Evolutionary conservation across 805 yeast species (phyloP).

Genomic region (Saccharomycopsis fibuligera): DNA sequence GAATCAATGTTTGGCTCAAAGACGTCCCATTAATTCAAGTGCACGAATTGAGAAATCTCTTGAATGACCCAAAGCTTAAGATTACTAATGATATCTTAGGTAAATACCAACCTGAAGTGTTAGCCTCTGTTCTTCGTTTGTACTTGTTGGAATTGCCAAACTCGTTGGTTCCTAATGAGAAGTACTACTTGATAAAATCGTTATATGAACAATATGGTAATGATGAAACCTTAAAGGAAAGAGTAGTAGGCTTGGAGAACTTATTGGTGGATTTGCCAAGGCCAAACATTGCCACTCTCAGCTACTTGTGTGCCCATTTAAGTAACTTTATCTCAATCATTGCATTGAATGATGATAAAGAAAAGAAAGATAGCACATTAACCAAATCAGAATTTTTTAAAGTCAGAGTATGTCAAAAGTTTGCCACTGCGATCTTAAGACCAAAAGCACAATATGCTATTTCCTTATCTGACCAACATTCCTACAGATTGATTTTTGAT

Average conservation of each 20-base stretch:
- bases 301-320: slow-evolving; percentile 73
- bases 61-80: slow-evolving; percentile 34
- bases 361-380: slow-evolving; percentile 22
- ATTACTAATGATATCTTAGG: slow-evolving; percentile 29
- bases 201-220: slow-evolving; percentile 50
- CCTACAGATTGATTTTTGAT: slow-evolving; percentile 54
- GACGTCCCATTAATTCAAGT: slow-evolving; percentile 56
- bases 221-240: slow-evolving; percentile 25
- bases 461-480: slow-evolving; percentile 54
- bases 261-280: slow-evolving; percentile 62
- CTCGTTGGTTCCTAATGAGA: slow-evolving; percentile 57
- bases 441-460: slow-evolving; percentile 41
- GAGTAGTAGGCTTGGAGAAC: slow-evolving; percentile 60
- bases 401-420: slow-evolving; percentile 53
- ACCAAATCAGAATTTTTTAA: slow-evolving; percentile 33
- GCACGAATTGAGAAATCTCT: slow-evolving; percentile 52
- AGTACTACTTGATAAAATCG: slow-evolving; percentile 62
- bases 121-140: slow-evolving; percentile 64
- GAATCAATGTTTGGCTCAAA: slow-evolving; percentile 62
- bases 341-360: slow-evolving; percentile 37
- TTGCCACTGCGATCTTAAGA: slow-evolving; percentile 55
- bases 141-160: slow-evolving; percentile 77
- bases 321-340: slow-evolving; percentile 52
- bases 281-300: slow-evolving; percentile 70
- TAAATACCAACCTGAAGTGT: slow-evolving; percentile 45